These are phyloP conservation scores for Sarcodon aspratus DNA, from an alignment of 768 basidiomycete species.

Conservation along the genomic window DNA sequence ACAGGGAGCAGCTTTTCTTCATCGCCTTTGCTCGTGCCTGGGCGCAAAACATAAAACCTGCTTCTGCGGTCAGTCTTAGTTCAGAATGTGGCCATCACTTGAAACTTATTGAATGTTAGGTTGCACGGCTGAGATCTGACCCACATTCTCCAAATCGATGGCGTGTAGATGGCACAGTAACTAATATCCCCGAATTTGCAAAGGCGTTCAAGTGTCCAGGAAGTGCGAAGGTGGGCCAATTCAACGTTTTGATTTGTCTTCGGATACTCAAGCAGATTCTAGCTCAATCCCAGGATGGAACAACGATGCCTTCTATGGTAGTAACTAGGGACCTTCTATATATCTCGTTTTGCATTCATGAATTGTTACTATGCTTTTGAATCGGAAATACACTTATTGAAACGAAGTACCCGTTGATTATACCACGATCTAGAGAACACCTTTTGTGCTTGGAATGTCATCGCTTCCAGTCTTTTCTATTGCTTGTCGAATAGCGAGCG, in stretches of 20 bases:
- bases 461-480: slow-evolving; percentile 79
- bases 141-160: slow-evolving; percentile 78
- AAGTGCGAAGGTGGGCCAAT: slow-evolving; percentile 51
- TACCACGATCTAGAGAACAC: slow-evolving; percentile 52
- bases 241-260: not conserved
- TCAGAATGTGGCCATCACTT: not conserved
- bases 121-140: slow-evolving; percentile 75
- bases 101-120: slow-evolving; percentile 21
- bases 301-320: not conserved
- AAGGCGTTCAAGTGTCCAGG: slow-evolving; percentile 74
- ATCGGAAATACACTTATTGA: not conserved
- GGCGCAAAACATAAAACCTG: slow-evolving; percentile 73
- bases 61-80: slow-evolving; percentile 46
- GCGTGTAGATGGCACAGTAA: slow-evolving; percentile 80
- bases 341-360: not conserved
- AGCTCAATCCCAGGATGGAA: not conserved
- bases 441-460: slow-evolving; percentile 95
- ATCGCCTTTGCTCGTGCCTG: slow-evolving; percentile 84
- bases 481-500: slow-evolving; percentile 92
- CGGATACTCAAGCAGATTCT: not conserved
- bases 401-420: no score
- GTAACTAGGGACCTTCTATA: not conserved
- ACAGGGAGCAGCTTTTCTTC: slow-evolving; percentile 89
- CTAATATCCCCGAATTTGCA: slow-evolving; percentile 83
- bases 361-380: not conserved